These are phyloP conservation scores for Amanita inopinata DNA, from an alignment of 768 basidiomycete genomes.

Conservation along the genomic window DNA sequence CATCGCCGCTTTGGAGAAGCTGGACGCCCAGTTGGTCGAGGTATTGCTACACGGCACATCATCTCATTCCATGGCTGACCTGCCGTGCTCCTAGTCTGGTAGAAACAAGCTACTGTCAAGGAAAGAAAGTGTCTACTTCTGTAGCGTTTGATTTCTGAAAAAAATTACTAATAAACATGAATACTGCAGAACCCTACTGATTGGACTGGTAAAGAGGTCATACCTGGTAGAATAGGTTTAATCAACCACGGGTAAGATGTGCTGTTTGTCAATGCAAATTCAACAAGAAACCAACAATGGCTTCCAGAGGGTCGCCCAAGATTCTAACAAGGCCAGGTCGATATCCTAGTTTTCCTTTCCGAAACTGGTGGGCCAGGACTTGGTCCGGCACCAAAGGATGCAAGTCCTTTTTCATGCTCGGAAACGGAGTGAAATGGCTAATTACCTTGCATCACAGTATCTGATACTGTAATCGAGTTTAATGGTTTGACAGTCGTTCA, in stretches of 20 bases:
- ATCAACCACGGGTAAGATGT: conserved; percentile 53
- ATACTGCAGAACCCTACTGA: conserved; percentile 32
- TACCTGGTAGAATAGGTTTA: conserved; percentile 62
- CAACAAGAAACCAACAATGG: neutral
- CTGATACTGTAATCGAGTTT: conserved; percentile 76
- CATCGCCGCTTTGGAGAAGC: conserved; percentile 57
- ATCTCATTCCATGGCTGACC: conserved; percentile 7
- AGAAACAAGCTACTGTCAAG: conserved; percentile 48
- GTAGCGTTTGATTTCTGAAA: neutral
- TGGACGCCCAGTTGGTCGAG: conserved; percentile 50
- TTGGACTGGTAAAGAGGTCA: conserved; percentile 65
- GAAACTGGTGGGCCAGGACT: conserved; percentile 81
- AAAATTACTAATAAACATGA: conserved; percentile 10
- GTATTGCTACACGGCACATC: conserved; percentile 22
- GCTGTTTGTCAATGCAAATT: neutral
- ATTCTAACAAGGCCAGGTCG: conserved; percentile 65
- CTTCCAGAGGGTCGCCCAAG: conserved; percentile 59
- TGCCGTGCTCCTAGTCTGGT: conserved; percentile 39
- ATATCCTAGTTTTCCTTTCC: conserved; percentile 65
- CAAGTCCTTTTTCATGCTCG: too few species aligned
- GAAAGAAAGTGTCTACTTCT: conserved; percentile 28
- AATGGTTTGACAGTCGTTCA: conserved; percentile 77
- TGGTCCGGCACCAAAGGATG: conserved; percentile 63
- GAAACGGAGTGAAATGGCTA: too few species aligned
- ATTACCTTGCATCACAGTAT: conserved; percentile 43